Base-by-base conservation (phyloP, 306 rosid species). In the Vicia faba region DNA sequence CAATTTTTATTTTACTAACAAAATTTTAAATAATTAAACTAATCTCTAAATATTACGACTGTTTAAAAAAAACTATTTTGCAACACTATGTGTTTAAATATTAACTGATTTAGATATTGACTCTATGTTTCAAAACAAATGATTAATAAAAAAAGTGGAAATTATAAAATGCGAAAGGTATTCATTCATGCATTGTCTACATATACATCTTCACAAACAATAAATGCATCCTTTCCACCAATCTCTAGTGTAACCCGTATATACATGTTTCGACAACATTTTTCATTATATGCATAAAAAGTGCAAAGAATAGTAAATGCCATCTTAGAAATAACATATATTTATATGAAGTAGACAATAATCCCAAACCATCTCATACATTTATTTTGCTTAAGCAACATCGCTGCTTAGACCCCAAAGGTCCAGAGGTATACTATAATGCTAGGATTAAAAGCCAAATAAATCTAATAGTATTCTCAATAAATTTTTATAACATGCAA, bases 171-270 rank as follows among this genome's bases (percentile, higher is more conserved):
- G 64, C 11, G 7, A 50, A 63, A 72, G 71, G 69, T 13, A 62
- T 57, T 29, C 89, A 66, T 88, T 29, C 89, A 69, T 88, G 88
- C 99, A 54, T 72, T 88, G 53, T 93, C 90, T 85, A 88, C 85
- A 85, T 93, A 95, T 63, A 71, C 95, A 71, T 93, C 97, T 20
- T 93, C 95, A 45, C 97, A 93, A 54, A 93, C 95, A 65, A 93
- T 86, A 82, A 93, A 93, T 73, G 96, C 87, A 83, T 90, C 97
- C 87, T 93, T 93, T 72, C 98, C 98, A 50, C 98, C 99, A 79
- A 93, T 89, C 88, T 93, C 99, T 39, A 93, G 87, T 2, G 99
- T 93, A 67, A 93, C 90, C 26, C 96, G 99, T 61, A 75, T 79
- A 66, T 89, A 91, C n/a, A n/a, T 9, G 80, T 89, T 74, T 88